Base-by-base conservation (phyloP, 2,329 filamentous ascomycete species). In the Nothomitra cinnamomea region DNA sequence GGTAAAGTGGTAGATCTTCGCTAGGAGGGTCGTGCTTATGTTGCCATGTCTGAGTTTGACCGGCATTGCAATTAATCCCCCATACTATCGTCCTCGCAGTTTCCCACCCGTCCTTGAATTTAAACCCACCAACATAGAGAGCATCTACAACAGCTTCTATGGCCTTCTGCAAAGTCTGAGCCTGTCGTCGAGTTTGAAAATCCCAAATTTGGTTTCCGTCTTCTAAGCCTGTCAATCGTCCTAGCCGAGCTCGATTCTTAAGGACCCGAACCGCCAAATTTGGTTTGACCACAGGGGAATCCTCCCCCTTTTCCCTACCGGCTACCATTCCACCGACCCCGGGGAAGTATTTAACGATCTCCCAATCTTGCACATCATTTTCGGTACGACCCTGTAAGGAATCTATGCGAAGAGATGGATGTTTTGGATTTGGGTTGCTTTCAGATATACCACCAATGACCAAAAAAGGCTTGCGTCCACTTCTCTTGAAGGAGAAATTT, bases 221-320 rank as follows among this genome's bases (percentile, higher is more conserved):
- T 42, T 5, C 1, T n/a, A n/a, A n/a, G 25, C 12, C 4, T 8
- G 42, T 45, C 42, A 45, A 22, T n/a, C 42, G 42, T 6, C 7
- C 42, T 8, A 19, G 17, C 5, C 17, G 42, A 8, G 42, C 42
- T 22, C 42, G 2, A 10, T 22, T 15, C 42, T 22, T 45, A 17
- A 45, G 21, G 3, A 45, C 42, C 15, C 42, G 3, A 2, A 45
- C 6, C 10, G 42, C 42, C 17, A 45, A 15, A n/a, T 22, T 45
- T 2, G 42, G n/a, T n/a, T 21, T 45, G 21, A 22, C 19, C 40
- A 68, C 55, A n/a, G n/a, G n/a, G n/a, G n/a, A n/a, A n/a, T n/a
- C n/a, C n/a, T n/a, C n/a, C n/a, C n/a, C n/a, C n/a, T n/a, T n/a
- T n/a, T n/a, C n/a, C n/a, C n/a, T n/a, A n/a, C n/a, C n/a, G n/a